Evolutionary conservation across 805 yeast species (phyloP).

Genomic region (Cyberlindnera euphorbiae): DNA sequence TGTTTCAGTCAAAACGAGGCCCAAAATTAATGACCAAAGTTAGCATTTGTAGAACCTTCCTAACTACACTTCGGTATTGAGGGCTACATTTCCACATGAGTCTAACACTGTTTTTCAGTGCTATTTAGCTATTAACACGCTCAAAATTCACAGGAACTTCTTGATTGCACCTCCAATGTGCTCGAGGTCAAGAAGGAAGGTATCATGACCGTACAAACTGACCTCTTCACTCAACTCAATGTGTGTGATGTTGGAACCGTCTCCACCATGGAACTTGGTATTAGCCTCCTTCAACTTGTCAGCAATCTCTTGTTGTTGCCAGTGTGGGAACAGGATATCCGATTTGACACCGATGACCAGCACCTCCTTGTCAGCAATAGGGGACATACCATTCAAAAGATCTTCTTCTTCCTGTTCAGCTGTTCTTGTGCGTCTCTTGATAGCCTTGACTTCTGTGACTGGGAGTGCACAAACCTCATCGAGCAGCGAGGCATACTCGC

Average conservation of each 20-base stretch:
- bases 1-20: no score
- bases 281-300: slow-evolving; percentile 43
- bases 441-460: slow-evolving; percentile 49
- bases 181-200: slow-evolving; percentile 74
- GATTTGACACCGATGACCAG: slow-evolving; percentile 90
- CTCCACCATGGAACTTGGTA: slow-evolving; percentile 28
- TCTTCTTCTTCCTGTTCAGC: slow-evolving; percentile 57
- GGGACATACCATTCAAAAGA: slow-evolving; percentile 57
- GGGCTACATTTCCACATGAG: no score
- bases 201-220: slow-evolving; percentile 87
- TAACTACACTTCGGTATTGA: no score
- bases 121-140: no score
- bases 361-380: slow-evolving; percentile 58
- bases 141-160: slow-evolving; percentile 40
- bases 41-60: no score
- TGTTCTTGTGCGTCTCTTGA: slow-evolving; percentile 43
- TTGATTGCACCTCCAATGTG: slow-evolving; percentile 77
- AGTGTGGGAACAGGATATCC: slow-evolving; percentile 85
- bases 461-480: slow-evolving; percentile 34
- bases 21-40: no score
- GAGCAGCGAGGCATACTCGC: slow-evolving; percentile 20
- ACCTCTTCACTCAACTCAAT: slow-evolving; percentile 72
- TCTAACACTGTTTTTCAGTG: no score
- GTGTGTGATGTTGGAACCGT: slow-evolving; percentile 44
- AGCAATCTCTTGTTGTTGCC: slow-evolving; percentile 88